Percentiles rank a stretch among this genome's conserved stretches.
Evolutionary conservation across 345 rosid species (phyloP).

Genomic region (Camelina neglecta): DNA sequence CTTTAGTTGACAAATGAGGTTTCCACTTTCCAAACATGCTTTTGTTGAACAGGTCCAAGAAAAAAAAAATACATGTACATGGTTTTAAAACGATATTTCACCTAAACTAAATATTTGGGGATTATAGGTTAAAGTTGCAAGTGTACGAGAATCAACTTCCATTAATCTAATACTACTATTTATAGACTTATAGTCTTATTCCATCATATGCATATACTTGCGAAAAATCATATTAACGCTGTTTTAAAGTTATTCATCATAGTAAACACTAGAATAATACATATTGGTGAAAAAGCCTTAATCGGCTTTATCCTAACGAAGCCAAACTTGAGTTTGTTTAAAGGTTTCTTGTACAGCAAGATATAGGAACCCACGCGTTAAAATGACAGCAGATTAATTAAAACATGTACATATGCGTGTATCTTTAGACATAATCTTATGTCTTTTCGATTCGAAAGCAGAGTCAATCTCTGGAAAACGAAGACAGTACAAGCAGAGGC

Average conservation of each 20-base stretch:
- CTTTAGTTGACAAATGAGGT: constrained; percentile 11
- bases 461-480: constrained; percentile 3
- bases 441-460: neutral
- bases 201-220: neutral
- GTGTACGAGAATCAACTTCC: constrained; percentile 12
- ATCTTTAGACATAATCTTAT: constrained; percentile 13
- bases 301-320: neutral
- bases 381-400: constrained; percentile 4
- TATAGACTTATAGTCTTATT: too few species aligned
- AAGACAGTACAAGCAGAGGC: constrained; percentile 20
- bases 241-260: neutral
- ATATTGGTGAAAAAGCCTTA: constrained; percentile 13
- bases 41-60: constrained; percentile 37
- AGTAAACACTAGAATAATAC: constrained; percentile 20
- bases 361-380: constrained; percentile 23
- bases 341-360: constrained; percentile 38
- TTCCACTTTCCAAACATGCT: constrained; percentile 23
- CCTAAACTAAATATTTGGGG: constrained; percentile 28
- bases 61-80: constrained; percentile 6
- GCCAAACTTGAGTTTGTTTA: neutral
- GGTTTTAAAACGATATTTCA: constrained; percentile 29
- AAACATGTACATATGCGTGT: constrained; percentile 33
- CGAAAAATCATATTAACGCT: neutral
- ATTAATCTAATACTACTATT: neutral
- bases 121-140: constrained; percentile 15